phyloP scores from a whole-genome alignment of 192 early-diverging fungal species.

The Mortierella claussenii region DNA sequence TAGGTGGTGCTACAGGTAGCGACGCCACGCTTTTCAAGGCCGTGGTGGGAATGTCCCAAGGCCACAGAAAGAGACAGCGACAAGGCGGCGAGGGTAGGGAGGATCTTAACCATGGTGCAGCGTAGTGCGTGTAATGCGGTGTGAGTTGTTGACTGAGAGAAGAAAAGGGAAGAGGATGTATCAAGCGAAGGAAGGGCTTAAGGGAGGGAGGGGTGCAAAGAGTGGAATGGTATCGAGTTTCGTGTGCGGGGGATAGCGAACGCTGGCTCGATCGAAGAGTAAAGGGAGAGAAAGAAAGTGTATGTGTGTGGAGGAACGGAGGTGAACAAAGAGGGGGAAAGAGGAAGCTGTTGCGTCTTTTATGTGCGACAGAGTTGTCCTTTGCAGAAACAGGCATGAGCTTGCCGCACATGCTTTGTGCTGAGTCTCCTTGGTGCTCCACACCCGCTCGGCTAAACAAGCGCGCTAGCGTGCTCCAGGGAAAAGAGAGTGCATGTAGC shows the following conservation, averaged over 20 bases:
- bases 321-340: not conserved
- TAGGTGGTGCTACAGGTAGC: conserved; percentile 20
- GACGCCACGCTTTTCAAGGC: conserved; percentile 37
- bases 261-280: no score
- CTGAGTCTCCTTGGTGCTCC: not conserved
- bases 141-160: not conserved
- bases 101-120: conserved; percentile 31
- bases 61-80: conserved; percentile 23
- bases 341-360: no score
- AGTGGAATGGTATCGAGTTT: not conserved
- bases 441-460: not conserved
- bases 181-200: not conserved
- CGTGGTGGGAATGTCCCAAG: conserved; percentile 17
- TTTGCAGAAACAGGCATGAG: no score
- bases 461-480: not conserved
- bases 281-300: not conserved
- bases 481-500: not conserved
- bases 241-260: not conserved
- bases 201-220: not conserved
- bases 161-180: not conserved
- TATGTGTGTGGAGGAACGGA: not conserved
- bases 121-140: not conserved
- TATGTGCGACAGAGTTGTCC: no score
- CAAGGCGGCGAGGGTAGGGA: conserved; percentile 11
- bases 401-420: no score